These are phyloP conservation scores for Dactylonectria estremocensis DNA, from an alignment of 2,329 filamentous ascomycete species.

Conservation along the genomic window DNA sequence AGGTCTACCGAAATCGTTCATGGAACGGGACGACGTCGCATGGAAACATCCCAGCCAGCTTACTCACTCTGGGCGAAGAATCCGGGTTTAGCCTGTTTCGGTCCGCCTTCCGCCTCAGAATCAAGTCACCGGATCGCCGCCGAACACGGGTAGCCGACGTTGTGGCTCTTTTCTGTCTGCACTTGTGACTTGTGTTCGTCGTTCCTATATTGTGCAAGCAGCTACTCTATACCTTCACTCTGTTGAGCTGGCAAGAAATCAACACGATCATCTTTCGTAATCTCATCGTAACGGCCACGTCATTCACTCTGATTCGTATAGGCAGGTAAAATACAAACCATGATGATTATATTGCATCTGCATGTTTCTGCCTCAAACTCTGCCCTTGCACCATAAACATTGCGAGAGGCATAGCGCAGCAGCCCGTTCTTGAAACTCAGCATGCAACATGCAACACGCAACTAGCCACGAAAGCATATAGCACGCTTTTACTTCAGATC, in stretches of 20 bases:
- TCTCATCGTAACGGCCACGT: neutral
- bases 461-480: slow-evolving; percentile 13
- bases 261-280: neutral
- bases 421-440: slow-evolving; percentile 21
- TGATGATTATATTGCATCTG: slow-evolving; percentile 12
- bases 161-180: neutral
- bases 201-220: neutral
- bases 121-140: slow-evolving; percentile 5
- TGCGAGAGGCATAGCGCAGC: slow-evolving; percentile 17
- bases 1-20: slow-evolving; percentile 16
- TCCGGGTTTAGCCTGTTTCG: slow-evolving; percentile 23
- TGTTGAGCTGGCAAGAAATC: neutral
- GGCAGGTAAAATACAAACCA: neutral
- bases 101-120: slow-evolving; percentile 12
- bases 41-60: slow-evolving; percentile 18
- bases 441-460: neutral
- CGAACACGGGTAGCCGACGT: slow-evolving; percentile 21
- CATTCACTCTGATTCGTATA: neutral
- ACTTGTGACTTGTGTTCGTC: too few species aligned
- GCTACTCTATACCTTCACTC: neutral
- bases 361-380: slow-evolving; percentile 24
- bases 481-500: slow-evolving; percentile 2
- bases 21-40: slow-evolving; percentile 8
- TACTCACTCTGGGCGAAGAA: slow-evolving; percentile 19
- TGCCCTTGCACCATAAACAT: slow-evolving; percentile 20